Evolutionary conservation across 1,139 yeast genomes (phyloP).

Genomic region (Entelexis paramagnoliae): DNA sequence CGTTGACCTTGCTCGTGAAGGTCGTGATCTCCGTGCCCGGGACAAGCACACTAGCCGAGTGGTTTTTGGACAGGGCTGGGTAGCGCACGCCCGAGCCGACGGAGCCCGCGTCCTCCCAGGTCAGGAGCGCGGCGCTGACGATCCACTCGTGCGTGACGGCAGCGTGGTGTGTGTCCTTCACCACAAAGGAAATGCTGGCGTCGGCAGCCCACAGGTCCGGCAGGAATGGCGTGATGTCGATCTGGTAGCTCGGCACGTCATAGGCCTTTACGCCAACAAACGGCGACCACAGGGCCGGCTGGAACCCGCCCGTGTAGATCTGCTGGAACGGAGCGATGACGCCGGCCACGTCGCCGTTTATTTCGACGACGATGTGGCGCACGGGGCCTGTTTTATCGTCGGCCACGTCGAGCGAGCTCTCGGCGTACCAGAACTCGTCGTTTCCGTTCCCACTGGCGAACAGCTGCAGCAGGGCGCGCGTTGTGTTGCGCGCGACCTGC

Average conservation of each 20-base stretch:
- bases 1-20: conserved; percentile 5
- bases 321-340: conserved; percentile 36
- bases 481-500: conserved; percentile 39
- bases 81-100: conserved; percentile 23
- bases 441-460: conserved; percentile 65
- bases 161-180: conserved; percentile 47
- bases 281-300: conserved; percentile 71
- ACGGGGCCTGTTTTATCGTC: conserved; percentile 9
- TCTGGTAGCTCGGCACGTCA: conserved; percentile 53
- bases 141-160: conserved; percentile 56
- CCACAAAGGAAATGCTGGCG: conserved; percentile 28
- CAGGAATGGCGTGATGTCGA: conserved; percentile 57
- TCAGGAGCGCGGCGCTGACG: conserved; percentile 49
- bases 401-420: conserved; percentile 2
- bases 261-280: conserved; percentile 66
- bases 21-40: conserved; percentile 6
- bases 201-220: conserved; percentile 46
- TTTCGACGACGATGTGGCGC: conserved; percentile 26
- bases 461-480: conserved; percentile 47
- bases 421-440: conserved; percentile 73
- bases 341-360: conserved; percentile 31
- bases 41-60: conserved; percentile 4
- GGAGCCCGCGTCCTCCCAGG: conserved; percentile 42
- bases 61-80: not conserved
- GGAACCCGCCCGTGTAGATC: conserved; percentile 68